These are phyloP conservation scores for Nitzschia palea DNA, from an alignment of 108 stramenopile genomes.

Conservation along the genomic window DNA sequence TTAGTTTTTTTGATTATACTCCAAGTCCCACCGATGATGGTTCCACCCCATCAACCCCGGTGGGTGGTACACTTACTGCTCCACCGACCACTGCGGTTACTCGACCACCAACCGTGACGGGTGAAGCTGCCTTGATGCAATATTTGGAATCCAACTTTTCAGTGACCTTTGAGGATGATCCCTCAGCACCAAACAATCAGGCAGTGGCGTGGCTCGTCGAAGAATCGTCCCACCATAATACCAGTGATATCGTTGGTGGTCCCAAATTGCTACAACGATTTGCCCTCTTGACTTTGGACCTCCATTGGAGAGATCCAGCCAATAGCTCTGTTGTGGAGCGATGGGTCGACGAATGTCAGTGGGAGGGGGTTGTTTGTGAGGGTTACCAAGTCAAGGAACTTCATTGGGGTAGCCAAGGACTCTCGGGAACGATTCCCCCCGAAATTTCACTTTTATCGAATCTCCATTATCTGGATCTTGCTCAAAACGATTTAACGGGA, in stretches of 20 bases:
- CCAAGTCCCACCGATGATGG: neutral
- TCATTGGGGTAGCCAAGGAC: constrained; percentile 3
- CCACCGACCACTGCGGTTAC: neutral
- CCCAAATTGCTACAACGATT: constrained; percentile 5
- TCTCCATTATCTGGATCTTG: constrained; percentile 14
- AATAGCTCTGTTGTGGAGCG: constrained; percentile 1
- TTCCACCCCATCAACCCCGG: neutral
- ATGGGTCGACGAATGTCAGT: constrained; percentile 38
- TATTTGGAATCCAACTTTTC: neutral
- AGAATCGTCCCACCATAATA: neutral
- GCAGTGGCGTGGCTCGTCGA: constrained; percentile 11
- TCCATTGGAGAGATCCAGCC: neutral
- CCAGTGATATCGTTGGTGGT: neutral
- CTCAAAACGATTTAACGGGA: constrained; percentile 17
- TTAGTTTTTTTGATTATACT: neutral
- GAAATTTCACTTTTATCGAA: constrained; percentile 24
- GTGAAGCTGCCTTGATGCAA: neutral
- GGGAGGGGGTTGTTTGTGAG: constrained; percentile 59
- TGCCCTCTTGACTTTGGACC: constrained; percentile 15
- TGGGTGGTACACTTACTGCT: neutral
- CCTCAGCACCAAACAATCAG: constrained; percentile 1
- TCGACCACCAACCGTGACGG: neutral
- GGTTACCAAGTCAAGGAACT: constrained; percentile 22
- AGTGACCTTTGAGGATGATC: constrained; percentile 11
- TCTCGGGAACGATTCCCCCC: constrained; percentile 42